Conservation (phyloP, 2,329 filamentous ascomycete genomes). For the Gaeumannomyces tritici region DNA sequence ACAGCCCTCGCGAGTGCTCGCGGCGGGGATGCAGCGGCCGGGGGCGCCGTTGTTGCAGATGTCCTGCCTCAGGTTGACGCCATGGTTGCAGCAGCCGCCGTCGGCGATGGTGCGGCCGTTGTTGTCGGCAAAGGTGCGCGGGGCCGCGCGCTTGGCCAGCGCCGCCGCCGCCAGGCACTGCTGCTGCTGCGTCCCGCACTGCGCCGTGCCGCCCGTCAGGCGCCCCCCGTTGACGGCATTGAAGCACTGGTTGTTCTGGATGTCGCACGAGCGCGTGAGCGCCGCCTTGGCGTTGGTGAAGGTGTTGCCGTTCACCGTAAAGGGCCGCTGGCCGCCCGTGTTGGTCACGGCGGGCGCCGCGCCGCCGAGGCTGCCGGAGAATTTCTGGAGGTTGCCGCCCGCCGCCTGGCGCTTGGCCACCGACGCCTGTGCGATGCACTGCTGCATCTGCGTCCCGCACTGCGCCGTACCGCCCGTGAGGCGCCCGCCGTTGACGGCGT, state of each 20-base stretch:
- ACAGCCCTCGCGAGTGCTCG: background rate
- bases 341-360: slow-evolving; percentile 24
- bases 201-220: slow-evolving; percentile 17
- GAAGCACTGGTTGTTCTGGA: slow-evolving; percentile 34
- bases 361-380: slow-evolving; percentile 29
- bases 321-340: slow-evolving; percentile 23
- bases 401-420: background rate
- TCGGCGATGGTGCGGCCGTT: background rate
- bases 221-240: slow-evolving; percentile 26
- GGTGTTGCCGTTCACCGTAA: slow-evolving; percentile 24
- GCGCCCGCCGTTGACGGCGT: no score
- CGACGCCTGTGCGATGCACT: background rate
- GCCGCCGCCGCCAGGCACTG: slow-evolving; percentile 11
- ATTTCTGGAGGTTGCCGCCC: slow-evolving; percentile 28
- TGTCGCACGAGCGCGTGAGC: slow-evolving; percentile 30
- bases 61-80: background rate
- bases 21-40: background rate
- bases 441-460: no score
- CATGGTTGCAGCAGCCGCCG: background rate
- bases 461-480: no score
- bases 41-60: background rate
- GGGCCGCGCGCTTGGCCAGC: background rate
- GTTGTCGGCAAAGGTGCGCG: background rate
- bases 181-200: slow-evolving; percentile 27
- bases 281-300: slow-evolving; percentile 31